Conservation (phyloP, 208 protist genomes). For the Leishmania turanica region DNA sequence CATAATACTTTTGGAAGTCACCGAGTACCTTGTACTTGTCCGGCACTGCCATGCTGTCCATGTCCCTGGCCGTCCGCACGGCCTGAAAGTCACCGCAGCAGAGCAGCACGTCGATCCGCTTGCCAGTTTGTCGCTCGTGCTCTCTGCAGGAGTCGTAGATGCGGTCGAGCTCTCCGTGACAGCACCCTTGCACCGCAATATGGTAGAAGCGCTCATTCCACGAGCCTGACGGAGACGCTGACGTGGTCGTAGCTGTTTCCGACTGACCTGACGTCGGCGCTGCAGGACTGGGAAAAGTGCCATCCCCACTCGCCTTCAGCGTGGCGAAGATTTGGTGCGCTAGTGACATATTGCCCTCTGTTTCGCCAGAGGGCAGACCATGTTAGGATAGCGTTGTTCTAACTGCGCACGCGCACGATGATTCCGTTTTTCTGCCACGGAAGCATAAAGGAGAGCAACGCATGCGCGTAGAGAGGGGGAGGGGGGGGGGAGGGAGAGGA, state of each 20-base stretch:
- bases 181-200: conserved; percentile 97
- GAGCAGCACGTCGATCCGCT: conserved; percentile 97
- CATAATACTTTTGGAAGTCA: conserved; percentile 97
- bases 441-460: not conserved
- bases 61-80: conserved; percentile 91
- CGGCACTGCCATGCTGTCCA: conserved; percentile 95
- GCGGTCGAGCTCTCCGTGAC: conserved; percentile 97
- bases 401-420: not conserved
- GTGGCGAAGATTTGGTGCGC: conserved; percentile 33
- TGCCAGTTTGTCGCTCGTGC: conserved; percentile 75
- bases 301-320: conserved; percentile 13
- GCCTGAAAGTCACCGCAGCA: conserved; percentile 99
- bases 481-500: not conserved
- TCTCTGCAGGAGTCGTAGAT: conserved; percentile 94
- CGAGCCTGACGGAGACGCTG: conserved; percentile 13
- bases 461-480: not conserved
- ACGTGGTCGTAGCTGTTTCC: not conserved
- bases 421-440: not conserved
- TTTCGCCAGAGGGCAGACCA: not conserved
- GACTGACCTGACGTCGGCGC: not conserved
- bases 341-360: conserved; percentile 25
- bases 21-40: conserved; percentile 94
- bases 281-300: not conserved
- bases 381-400: not conserved
- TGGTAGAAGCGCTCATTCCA: conserved; percentile 50